Conservation (phyloP, 768 basidiomycete genomes). For the Boletus tylopilopsis region DNA sequence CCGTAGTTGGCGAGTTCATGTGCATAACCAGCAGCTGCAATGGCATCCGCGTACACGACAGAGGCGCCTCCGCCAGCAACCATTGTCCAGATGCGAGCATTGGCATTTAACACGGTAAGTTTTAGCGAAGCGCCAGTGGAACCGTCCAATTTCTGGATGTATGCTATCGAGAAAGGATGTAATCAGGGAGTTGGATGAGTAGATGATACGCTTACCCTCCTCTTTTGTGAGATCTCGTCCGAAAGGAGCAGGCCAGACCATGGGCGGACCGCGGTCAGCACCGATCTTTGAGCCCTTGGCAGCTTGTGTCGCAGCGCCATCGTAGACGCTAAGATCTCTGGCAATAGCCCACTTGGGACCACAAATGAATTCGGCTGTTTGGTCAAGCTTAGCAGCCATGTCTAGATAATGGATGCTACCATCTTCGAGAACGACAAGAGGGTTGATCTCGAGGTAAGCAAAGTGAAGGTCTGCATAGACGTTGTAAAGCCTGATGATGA, state of each 20-base stretch:
- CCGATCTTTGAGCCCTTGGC: slow-evolving; percentile 51
- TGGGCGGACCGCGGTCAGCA: slow-evolving; percentile 94
- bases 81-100: slow-evolving; percentile 99
- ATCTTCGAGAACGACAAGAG: slow-evolving; percentile 89
- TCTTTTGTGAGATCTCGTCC: slow-evolving; percentile 98
- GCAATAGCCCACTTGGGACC: slow-evolving; percentile 99
- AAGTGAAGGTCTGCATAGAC: slow-evolving; percentile 99
- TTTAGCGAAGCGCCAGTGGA: slow-evolving; percentile 98
- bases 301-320: slow-evolving; percentile 35
- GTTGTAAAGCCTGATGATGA: slow-evolving; percentile 90
- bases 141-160: slow-evolving; percentile 96
- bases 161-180: slow-evolving; percentile 45
- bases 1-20: slow-evolving; percentile 99
- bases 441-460: slow-evolving; percentile 99
- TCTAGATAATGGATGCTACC: slow-evolving; percentile 89
- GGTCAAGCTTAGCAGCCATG: slow-evolving; percentile 99
- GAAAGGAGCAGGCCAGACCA: slow-evolving; percentile 96
- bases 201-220: slow-evolving; percentile 41
- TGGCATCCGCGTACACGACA: slow-evolving; percentile 70
- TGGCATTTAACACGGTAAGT: slow-evolving; percentile 91
- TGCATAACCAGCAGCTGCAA: slow-evolving; percentile 90
- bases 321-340: slow-evolving; percentile 79
- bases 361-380: slow-evolving; percentile 97
- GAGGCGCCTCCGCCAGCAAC: slow-evolving; percentile 94
- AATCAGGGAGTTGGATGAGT: neutral